phyloP scores from a whole-genome alignment of 1,284 basidiomycete genomes.

The Malassezia cuniculi region DNA sequence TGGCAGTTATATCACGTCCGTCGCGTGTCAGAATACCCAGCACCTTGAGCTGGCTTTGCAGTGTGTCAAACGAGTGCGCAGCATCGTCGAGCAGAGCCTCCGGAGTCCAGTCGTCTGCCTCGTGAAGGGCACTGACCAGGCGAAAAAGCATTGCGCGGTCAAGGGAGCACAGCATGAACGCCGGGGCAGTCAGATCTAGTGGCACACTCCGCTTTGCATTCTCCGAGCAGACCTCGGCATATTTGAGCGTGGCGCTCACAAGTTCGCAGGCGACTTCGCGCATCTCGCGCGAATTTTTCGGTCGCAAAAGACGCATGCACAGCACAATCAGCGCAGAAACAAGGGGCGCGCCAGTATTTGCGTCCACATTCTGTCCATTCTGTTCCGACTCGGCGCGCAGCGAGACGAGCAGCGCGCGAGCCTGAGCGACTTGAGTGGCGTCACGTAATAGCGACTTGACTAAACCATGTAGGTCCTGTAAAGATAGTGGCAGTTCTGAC shows the following conservation, averaged over 20 bases:
- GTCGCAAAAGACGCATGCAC: slow-evolving; percentile 8
- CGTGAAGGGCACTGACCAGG: slow-evolving; percentile 22
- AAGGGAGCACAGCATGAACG: slow-evolving; percentile 10
- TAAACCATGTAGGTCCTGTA: no score
- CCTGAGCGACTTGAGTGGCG: no score
- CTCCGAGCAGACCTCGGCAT: slow-evolving; percentile 6
- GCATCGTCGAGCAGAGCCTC: slow-evolving; percentile 17
- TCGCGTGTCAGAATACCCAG: slow-evolving; percentile 35
- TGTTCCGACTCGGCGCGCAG: slow-evolving; percentile 1
- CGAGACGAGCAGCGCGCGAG: slow-evolving; percentile 1
- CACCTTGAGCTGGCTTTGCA: slow-evolving; percentile 27
- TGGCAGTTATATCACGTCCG: slow-evolving; percentile 34
- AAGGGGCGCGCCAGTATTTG: slow-evolving; percentile 4
- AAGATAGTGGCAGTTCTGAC: no score
- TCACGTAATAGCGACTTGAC: no score
- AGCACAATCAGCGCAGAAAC: slow-evolving; percentile 10
- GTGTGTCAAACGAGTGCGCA: slow-evolving; percentile 12
- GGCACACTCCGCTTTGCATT: background rate
- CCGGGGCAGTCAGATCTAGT: slow-evolving; percentile 1
- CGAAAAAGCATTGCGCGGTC: slow-evolving; percentile 34
- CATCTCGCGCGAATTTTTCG: slow-evolving; percentile 2
- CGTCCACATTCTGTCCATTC: background rate
- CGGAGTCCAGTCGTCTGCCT: slow-evolving; percentile 10
- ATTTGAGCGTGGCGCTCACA: slow-evolving; percentile 6
- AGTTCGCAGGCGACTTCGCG: slow-evolving; percentile 8